Evolutionary conservation across 1,284 basidiomycete species (phyloP).

Genomic region (Moesziomyces sp.): DNA sequence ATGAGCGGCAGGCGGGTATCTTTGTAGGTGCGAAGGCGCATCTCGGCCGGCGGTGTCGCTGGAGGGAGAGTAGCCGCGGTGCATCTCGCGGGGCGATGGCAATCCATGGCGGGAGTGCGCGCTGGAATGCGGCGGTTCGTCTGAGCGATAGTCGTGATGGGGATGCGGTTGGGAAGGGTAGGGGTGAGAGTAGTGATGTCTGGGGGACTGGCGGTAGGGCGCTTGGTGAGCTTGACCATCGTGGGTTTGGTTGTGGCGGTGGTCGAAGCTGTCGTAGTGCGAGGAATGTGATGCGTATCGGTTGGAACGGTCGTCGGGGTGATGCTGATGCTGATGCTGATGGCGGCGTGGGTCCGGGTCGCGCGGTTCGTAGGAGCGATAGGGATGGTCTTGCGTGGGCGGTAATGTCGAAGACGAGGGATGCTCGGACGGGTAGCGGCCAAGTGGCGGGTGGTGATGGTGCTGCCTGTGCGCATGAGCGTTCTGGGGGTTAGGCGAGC

Average conservation of each 20-base stretch:
- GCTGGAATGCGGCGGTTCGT: neutral
- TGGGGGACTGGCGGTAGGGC: neutral
- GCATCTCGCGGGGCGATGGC: conserved; percentile 6
- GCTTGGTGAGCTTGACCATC: conserved; percentile 2
- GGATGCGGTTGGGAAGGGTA: conserved; percentile 5
- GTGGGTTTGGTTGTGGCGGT: too few species aligned
- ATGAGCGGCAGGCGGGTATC: neutral
- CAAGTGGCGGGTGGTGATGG: too few species aligned
- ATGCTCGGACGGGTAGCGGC: too few species aligned
- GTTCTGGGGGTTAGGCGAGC: neutral
- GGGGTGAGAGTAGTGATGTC: neutral
- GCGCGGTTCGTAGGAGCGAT: too few species aligned
- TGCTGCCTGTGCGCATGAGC: too few species aligned
- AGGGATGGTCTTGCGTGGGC: too few species aligned
- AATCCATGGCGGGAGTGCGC: conserved; percentile 3
- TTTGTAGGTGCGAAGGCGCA: neutral
- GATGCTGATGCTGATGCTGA: too few species aligned
- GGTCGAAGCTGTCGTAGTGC: too few species aligned
- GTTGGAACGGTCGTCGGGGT: too few species aligned
- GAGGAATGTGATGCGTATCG: too few species aligned
- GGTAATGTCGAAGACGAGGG: too few species aligned
- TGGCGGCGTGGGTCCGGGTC: too few species aligned
- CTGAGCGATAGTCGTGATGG: conserved; percentile 3
- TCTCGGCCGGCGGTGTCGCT: conserved; percentile 4
- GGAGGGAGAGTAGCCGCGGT: conserved; percentile 4